These are phyloP conservation scores for Ambrosia artemisiifolia DNA, from an alignment of 129 eudicot genomes.

Conservation along the genomic window DNA sequence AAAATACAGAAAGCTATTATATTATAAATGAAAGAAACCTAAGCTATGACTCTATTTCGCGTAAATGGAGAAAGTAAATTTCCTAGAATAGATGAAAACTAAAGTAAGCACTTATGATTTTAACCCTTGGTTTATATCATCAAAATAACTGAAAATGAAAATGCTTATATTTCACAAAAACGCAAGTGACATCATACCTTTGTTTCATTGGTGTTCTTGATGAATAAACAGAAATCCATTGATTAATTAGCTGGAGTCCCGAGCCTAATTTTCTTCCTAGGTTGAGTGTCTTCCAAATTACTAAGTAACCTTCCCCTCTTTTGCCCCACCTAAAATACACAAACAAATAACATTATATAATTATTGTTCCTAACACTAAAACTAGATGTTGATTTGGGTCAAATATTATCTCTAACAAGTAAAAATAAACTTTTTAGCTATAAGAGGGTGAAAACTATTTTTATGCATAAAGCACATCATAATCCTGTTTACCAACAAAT, in stretches of 20 bases:
- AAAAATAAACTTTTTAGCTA: neutral
- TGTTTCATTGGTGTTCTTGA: constrained; percentile 84
- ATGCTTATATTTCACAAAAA: no score
- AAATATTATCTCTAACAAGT: neutral
- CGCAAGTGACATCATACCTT: constrained; percentile 34
- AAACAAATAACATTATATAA: constrained; percentile 9
- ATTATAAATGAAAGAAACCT: no score
- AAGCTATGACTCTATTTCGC: no score
- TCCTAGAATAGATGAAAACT: no score
- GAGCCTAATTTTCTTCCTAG: constrained; percentile 73
- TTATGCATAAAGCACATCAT: neutral
- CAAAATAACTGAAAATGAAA: no score
- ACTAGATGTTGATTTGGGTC: neutral
- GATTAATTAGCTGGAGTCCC: constrained; percentile 85
- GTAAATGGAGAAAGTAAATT: no score
- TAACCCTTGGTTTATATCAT: no score
- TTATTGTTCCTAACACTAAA: neutral
- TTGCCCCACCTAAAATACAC: constrained; percentile 64
- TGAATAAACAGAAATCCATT: constrained; percentile 80
- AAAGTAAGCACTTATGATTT: no score
- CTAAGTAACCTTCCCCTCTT: constrained; percentile 65
- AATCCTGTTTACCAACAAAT: neutral
- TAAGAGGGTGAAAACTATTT: neutral
- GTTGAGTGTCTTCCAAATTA: constrained; percentile 68
- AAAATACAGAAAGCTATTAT: no score